Evolutionary conservation across 2,329 filamentous ascomycete genomes (phyloP).

Genomic region (Neonectria punicea): DNA sequence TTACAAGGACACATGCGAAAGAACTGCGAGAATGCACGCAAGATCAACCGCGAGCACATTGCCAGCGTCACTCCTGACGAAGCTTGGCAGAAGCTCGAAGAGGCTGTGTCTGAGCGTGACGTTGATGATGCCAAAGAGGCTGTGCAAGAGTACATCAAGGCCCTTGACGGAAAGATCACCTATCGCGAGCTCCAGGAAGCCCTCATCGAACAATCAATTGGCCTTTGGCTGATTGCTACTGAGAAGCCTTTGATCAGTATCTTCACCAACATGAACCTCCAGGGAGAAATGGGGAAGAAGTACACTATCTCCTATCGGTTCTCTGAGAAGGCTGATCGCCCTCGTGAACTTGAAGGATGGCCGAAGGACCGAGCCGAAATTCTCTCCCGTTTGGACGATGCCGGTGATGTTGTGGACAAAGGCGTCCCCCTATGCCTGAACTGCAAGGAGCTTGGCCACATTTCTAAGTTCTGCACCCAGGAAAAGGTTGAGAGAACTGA

Average conservation of each 20-base stretch:
- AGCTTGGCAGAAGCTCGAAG: slow-evolving; percentile 67
- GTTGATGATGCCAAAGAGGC: slow-evolving; percentile 71
- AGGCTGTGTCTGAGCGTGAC: slow-evolving; percentile 64
- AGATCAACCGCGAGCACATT: slow-evolving; percentile 64
- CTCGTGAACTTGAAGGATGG: slow-evolving; percentile 69
- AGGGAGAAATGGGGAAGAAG: slow-evolving; percentile 73
- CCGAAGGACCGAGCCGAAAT: slow-evolving; percentile 70
- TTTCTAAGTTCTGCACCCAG: slow-evolving; percentile 67
- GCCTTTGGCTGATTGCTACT: slow-evolving; percentile 70
- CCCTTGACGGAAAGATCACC: slow-evolving; percentile 62
- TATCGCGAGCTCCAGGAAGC: slow-evolving; percentile 70
- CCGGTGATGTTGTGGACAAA: slow-evolving; percentile 70
- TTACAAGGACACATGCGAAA: slow-evolving; percentile 62
- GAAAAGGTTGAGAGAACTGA: slow-evolving; percentile 63
- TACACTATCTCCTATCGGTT: slow-evolving; percentile 73
- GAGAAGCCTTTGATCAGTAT: slow-evolving; percentile 66
- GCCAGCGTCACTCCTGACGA: slow-evolving; percentile 61
- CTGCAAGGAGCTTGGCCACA: slow-evolving; percentile 73
- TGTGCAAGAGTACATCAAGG: slow-evolving; percentile 70
- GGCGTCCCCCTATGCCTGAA: slow-evolving; percentile 70
- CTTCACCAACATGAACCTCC: slow-evolving; percentile 77
- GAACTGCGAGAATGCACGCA: slow-evolving; percentile 69
- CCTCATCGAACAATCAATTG: slow-evolving; percentile 65
- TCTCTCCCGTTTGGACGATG: slow-evolving; percentile 70
- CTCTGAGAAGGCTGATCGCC: slow-evolving; percentile 64